Percentiles rank a stretch among this genome's conserved stretches.
Conservation (phyloP, 2,329 filamentous ascomycete genomes). For the Fusarium temperatum region DNA sequence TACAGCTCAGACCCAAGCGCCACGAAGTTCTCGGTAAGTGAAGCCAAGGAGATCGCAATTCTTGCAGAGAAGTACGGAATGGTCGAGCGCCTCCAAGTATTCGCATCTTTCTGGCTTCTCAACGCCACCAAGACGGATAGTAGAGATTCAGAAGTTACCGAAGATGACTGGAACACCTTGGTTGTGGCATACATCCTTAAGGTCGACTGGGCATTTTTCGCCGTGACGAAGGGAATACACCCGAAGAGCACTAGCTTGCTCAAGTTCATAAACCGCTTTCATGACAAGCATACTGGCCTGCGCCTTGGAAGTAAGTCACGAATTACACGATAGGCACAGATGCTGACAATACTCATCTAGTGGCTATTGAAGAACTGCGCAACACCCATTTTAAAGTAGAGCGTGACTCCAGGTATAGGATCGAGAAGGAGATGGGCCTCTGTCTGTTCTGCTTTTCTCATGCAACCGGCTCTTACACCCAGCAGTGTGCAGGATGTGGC, state of each 20-base stretch:
- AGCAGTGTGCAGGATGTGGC: background rate
- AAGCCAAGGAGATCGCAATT: background rate
- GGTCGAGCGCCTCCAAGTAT: fast-evolving
- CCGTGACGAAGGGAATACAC: background rate
- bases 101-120: background rate
- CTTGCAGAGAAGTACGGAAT: background rate
- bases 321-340: too few species aligned
- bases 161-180: background rate
- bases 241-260: too few species aligned
- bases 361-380: background rate
- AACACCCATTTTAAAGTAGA: too few species aligned
- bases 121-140: background rate
- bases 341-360: too few species aligned
- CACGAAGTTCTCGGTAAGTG: fast-evolving
- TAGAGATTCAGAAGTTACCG: too few species aligned
- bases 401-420: too few species aligned
- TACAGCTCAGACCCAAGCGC: background rate
- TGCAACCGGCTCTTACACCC: background rate
- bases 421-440: background rate
- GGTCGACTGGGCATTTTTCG: background rate
- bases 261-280: too few species aligned
- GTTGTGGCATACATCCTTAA: background rate
- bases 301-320: too few species aligned
- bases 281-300: too few species aligned
- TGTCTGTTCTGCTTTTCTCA: background rate